Conservation (phyloP, 129 eudicot genomes). For the Saussurea involucrata region DNA sequence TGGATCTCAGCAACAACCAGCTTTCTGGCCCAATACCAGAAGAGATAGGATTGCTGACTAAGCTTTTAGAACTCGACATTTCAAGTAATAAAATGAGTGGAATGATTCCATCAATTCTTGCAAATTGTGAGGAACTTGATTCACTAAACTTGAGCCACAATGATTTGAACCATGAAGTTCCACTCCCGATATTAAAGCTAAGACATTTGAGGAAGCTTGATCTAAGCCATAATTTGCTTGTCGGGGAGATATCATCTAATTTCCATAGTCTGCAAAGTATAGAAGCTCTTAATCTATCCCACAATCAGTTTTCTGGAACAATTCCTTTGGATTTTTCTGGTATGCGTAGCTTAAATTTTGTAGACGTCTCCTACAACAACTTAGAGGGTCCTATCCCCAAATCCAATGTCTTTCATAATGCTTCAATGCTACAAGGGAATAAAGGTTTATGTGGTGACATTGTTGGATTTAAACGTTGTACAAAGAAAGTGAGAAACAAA, state of each 20-base stretch:
- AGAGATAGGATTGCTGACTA: slow-evolving; percentile 28
- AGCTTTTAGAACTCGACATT: slow-evolving; percentile 32
- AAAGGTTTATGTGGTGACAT: background rate
- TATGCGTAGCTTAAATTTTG: background rate
- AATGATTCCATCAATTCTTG: background rate
- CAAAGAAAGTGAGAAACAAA: background rate
- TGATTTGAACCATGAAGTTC: background rate
- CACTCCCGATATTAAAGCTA: background rate
- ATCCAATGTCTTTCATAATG: slow-evolving; percentile 11
- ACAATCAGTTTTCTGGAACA: slow-evolving; percentile 28
- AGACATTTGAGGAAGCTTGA: slow-evolving; percentile 1
- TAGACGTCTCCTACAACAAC: slow-evolving; percentile 24
- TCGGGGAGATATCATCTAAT: slow-evolving; percentile 23
- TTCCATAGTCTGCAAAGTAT: background rate
- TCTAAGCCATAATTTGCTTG: slow-evolving; percentile 24
- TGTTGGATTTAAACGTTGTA: no score
- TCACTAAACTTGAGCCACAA: slow-evolving; percentile 20
- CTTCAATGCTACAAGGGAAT: slow-evolving; percentile 24
- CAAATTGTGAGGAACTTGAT: background rate
- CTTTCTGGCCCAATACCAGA: slow-evolving; percentile 39
- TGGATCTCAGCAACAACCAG: slow-evolving; percentile 27
- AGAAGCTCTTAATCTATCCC: slow-evolving; percentile 23
- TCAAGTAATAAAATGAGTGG: slow-evolving; percentile 31
- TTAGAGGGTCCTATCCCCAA: slow-evolving; percentile 34
- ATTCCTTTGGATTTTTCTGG: slow-evolving; percentile 17